These are phyloP conservation scores for Bipolaris zeicola DNA, from an alignment of 2,329 filamentous ascomycete genomes.

Conservation along the genomic window DNA sequence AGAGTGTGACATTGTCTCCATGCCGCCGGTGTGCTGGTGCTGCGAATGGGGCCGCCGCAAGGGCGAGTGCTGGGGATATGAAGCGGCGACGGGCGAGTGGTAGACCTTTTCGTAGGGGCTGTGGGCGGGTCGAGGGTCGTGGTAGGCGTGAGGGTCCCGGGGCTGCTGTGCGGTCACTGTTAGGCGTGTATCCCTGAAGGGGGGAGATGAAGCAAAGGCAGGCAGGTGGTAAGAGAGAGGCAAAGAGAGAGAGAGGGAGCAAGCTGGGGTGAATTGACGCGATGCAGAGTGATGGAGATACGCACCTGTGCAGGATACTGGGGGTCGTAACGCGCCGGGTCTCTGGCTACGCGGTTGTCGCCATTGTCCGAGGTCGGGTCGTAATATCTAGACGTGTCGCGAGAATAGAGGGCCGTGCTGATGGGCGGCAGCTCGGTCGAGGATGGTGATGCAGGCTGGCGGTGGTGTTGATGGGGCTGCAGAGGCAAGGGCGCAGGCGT, in stretches of 20 bases:
- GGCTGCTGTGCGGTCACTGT: conserved; percentile 31
- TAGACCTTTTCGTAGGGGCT: conserved; percentile 48
- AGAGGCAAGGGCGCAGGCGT: conserved; percentile 44
- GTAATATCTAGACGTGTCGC: conserved; percentile 56
- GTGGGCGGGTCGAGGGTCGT: conserved; percentile 39
- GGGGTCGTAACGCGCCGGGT: conserved; percentile 41
- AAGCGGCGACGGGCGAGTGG: conserved; percentile 43
- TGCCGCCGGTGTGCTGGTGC: conserved; percentile 37
- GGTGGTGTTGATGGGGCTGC: conserved; percentile 33
- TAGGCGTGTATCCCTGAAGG: conserved; percentile 24
- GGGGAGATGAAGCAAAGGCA: not conserved
- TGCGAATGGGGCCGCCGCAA: conserved; percentile 47
- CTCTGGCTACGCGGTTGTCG: conserved; percentile 38
- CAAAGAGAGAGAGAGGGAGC: not conserved
- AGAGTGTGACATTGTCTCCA: conserved; percentile 47
- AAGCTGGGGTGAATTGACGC: conserved; percentile 1
- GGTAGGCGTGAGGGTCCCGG: conserved; percentile 44
- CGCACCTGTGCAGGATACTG: conserved; percentile 43
- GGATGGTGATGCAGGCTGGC: conserved; percentile 35
- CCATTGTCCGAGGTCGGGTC: conserved; percentile 56
- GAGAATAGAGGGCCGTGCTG: conserved; percentile 46
- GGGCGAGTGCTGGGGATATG: conserved; percentile 45
- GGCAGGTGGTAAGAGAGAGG: not conserved
- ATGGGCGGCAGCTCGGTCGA: conserved; percentile 50
- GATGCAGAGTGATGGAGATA: conserved; percentile 10